Base-by-base conservation (phyloP, 345 rosid genomes). In the Corchorus capsularis region DNA sequence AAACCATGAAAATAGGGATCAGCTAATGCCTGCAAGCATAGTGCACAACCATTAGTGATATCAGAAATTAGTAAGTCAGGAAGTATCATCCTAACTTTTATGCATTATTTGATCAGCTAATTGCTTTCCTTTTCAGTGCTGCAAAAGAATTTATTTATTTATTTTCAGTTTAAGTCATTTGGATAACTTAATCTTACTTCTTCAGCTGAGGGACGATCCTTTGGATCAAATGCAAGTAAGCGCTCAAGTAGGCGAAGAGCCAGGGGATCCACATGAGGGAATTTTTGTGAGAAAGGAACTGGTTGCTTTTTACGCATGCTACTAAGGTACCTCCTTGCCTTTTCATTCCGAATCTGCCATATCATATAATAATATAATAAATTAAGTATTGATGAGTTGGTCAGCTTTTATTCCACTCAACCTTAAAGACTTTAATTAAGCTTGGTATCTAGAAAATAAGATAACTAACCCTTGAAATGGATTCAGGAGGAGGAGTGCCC, bases 181-280 rank as follows among this genome's bases (percentile, higher is more conserved):
- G 35, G n/a, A 47, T 49, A 19, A 46, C 37, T 63, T n/a, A 56
- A 46, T 64, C 69, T 73, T 74, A 74, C 69, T 73, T 89, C 98
- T 78, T 92, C 97, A 74, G 99, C 98, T 34, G 94, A 82, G 49
- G 87, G 98, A 59, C 98, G 99, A 80, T 96, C 98, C 84, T 96
- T 96, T 3, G 99, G 97, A 92, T 96, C 99, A 87, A 96, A 96
- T 56, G 98, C 97, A 83, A 96, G 90, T 22, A 96, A 80, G 70
- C 85, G 92, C 82, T 89, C 90, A 62, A 96, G 86, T 14, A 96
- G 81, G 75, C 83, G 84, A 63, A 93, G 90, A 80, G 98, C 98
- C 85, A 89, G 65, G 15, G 93, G 98, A 82, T 93, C 97, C 50
- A 81, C 90, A 45, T 92, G 81, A 63, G 94, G 97, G 84, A 96